Evolutionary conservation across 2,329 filamentous ascomycete species (phyloP), one percentile per base, ranked within the genome.

Genomic region (Fusarium metavorans): DNA sequence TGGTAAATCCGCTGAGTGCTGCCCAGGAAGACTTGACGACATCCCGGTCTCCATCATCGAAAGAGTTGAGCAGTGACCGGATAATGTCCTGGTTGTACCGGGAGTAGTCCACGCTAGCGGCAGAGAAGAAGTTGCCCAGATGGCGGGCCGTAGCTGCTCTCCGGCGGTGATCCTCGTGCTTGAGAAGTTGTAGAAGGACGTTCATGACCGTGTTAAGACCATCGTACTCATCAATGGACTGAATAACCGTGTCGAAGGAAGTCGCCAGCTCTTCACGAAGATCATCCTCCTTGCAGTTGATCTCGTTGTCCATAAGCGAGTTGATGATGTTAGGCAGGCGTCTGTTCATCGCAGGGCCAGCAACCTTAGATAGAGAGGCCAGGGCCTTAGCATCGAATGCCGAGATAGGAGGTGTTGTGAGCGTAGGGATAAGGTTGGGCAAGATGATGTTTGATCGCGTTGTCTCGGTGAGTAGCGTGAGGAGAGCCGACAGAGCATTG

Each of bases 1-100:
- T 95, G 54, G 95, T 98, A 77, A 99, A 93, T 67, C 94, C 94
- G 77, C 87, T 95, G 68, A 99, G 89, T 7, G 95, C 96, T 64
- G 91, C 88, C 95, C 95, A 98, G 25, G 96, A 92, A 52, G 94
- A 90, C 86, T 97, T 97, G 79, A 98, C 93, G 5, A 98, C 96
- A 25, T 92, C 91, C 71, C 85, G 84, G 79, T 98, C 97, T 63
- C 90, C 84, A 78, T 99, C 97, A 79, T 97, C 95, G 80, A 99
- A 99, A 0, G 95, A 95, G 75, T 97, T 93, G 66, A 99, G 90
- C 63, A 99, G 86, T 5, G 94, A 93, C 16, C 96, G 93, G 79
- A 99, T 95, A 63, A 99, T 93, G 79, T 99, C 96, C 80, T 96
- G 95, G 83, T 98, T 95, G 87, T 98, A 99, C 60, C 96, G 90